These are phyloP conservation scores for Xylariales sp. DNA, from an alignment of 2,329 filamentous ascomycete species.

Conservation along the genomic window DNA sequence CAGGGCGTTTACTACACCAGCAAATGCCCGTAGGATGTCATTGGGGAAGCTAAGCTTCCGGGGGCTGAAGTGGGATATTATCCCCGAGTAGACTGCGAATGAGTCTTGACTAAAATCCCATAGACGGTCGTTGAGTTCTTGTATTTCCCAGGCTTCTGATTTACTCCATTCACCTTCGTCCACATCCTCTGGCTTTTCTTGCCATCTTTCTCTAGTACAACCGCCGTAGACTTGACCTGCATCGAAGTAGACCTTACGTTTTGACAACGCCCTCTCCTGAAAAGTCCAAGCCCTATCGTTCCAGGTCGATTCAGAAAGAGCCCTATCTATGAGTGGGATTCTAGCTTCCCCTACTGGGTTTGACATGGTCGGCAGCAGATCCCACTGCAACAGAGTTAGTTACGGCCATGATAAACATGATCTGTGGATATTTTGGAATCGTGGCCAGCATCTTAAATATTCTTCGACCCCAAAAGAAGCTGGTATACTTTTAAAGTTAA, in stretches of 20 bases:
- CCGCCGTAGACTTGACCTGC: conserved; percentile 18
- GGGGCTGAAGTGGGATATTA: conserved; percentile 7
- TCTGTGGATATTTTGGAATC: not conserved
- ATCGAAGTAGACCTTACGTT: conserved; percentile 15
- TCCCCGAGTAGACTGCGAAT: conserved; percentile 10
- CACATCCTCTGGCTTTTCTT: conserved; percentile 1
- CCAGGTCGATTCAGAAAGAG: conserved; percentile 15
- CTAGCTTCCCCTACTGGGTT: conserved; percentile 18
- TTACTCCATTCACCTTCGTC: conserved; percentile 6
- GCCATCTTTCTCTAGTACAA: conserved; percentile 10
- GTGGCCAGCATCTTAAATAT: not conserved
- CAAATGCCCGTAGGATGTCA: conserved; percentile 22
- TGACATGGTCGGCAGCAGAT: conserved; percentile 14
- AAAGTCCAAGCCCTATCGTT: conserved; percentile 10
- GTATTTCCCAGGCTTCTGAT: not conserved
- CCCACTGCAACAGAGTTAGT: conserved; percentile 15
- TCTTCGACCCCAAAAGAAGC: not conserved
- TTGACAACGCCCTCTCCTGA: conserved; percentile 13
- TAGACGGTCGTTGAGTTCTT: not conserved
- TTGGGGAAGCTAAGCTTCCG: conserved; percentile 16
- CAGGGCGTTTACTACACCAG: conserved; percentile 8
- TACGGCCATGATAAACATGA: not conserved
- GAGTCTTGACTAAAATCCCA: conserved; percentile 2
- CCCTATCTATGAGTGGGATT: conserved; percentile 10
- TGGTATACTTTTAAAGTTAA: not conserved